These are phyloP conservation scores for Liriodendron chinense DNA, from an alignment of 164 flowering plant genomes.

Conservation along the genomic window DNA sequence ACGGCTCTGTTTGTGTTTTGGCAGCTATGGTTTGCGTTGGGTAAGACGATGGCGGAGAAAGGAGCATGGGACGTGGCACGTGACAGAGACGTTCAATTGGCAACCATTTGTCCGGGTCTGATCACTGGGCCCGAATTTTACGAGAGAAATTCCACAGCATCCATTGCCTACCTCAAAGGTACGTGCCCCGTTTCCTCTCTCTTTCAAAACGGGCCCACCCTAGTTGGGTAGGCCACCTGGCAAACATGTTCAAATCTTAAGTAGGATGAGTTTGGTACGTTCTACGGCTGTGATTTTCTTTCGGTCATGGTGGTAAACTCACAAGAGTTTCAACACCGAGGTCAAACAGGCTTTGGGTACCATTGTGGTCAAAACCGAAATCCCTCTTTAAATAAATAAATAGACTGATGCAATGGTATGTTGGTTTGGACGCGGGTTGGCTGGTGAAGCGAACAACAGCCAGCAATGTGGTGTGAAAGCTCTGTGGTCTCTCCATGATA, in stretches of 20 bases:
- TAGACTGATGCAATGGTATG: too few species aligned
- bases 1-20: neutral
- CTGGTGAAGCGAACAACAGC: too few species aligned
- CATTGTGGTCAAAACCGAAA: too few species aligned
- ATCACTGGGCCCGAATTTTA: constrained; percentile 56
- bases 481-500: too few species aligned
- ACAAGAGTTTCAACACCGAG: too few species aligned
- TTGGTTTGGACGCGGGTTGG: too few species aligned
- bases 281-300: neutral
- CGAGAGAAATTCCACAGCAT: constrained; percentile 47
- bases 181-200: neutral
- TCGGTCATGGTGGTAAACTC: too few species aligned
- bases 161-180: constrained; percentile 82
- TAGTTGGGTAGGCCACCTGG: neutral
- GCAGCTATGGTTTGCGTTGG: constrained; percentile 83
- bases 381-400: too few species aligned
- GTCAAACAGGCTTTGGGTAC: too few species aligned
- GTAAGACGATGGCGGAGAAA: constrained; percentile 71
- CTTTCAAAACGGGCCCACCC: neutral
- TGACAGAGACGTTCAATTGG: constrained; percentile 47
- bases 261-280: neutral
- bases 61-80: constrained; percentile 66
- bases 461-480: too few species aligned
- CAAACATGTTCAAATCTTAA: neutral
- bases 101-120: constrained; percentile 67